These are phyloP conservation scores for Aspergillus sclerotiicarbonarius DNA, from an alignment of 495 filamentous ascomycete genomes.

Conservation along the genomic window DNA sequence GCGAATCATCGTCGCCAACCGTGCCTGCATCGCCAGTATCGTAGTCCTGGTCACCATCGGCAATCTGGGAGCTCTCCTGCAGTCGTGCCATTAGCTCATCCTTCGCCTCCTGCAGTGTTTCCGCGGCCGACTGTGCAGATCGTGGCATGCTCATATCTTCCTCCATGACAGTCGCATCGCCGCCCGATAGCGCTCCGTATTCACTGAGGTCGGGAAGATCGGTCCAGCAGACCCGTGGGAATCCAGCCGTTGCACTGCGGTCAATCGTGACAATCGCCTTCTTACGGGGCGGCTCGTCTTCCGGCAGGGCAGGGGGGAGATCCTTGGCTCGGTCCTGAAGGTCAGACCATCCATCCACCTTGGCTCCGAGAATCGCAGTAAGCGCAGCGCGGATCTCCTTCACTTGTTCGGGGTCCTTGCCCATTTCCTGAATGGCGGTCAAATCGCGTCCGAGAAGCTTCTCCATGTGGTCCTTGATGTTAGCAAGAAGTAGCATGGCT, in stretches of 20 bases:
- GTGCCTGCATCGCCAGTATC: slow-evolving; percentile 50
- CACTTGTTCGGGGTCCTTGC: slow-evolving; percentile 46
- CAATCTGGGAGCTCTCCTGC: slow-evolving; percentile 49
- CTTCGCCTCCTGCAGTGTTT: slow-evolving; percentile 54
- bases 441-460: slow-evolving; percentile 46
- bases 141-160: slow-evolving; percentile 53
- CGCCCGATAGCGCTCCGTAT: slow-evolving; percentile 30
- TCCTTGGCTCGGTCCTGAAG: slow-evolving; percentile 45
- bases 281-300: slow-evolving; percentile 40
- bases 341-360: slow-evolving; percentile 49
- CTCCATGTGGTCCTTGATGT: slow-evolving; percentile 53
- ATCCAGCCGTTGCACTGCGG: slow-evolving; percentile 43
- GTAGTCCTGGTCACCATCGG: slow-evolving; percentile 43
- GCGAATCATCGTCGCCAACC: slow-evolving; percentile 47
- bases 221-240: slow-evolving; percentile 48
- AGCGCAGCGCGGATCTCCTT: slow-evolving; percentile 47
- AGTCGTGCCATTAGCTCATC: slow-evolving; percentile 59
- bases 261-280: slow-evolving; percentile 46
- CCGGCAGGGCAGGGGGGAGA: slow-evolving; percentile 38
- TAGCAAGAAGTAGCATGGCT: slow-evolving; percentile 48
- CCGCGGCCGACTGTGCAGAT: slow-evolving; percentile 53
- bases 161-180: slow-evolving; percentile 40
- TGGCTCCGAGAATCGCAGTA: slow-evolving; percentile 46
- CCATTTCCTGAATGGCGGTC: slow-evolving; percentile 50
- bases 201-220: slow-evolving; percentile 47